Conservation (phyloP, 2,329 filamentous ascomycete species). For the Aureobasidium sp. region DNA sequence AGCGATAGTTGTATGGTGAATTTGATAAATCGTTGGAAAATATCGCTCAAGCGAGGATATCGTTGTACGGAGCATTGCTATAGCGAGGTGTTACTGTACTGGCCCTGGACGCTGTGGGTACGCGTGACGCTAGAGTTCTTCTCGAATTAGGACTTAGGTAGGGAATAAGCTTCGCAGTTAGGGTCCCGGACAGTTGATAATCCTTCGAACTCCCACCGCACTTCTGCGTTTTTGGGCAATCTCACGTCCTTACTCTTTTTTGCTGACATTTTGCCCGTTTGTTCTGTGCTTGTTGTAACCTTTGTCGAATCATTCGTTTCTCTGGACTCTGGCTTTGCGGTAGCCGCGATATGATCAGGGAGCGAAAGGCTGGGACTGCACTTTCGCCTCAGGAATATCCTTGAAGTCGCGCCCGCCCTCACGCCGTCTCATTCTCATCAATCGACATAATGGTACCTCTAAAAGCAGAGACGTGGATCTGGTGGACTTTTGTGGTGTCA, state of each 20-base stretch:
- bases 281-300: neutral
- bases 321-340: neutral
- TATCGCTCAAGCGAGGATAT: no score
- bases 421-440: neutral
- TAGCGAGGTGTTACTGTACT: no score
- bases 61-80: no score
- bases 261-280: neutral
- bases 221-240: neutral
- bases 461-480: constrained; percentile 38
- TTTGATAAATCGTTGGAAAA: no score
- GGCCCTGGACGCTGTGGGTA: neutral
- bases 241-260: neutral
- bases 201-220: neutral
- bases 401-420: neutral
- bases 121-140: constrained; percentile 10
- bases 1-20: no score
- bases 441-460: constrained; percentile 24
- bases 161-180: neutral
- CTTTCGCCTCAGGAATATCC: constrained; percentile 12
- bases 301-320: neutral
- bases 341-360: neutral
- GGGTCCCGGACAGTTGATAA: constrained; percentile 5
- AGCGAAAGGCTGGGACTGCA: neutral
- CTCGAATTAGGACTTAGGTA: constrained; percentile 7
- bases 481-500: constrained; percentile 33